These are phyloP conservation scores for Phylloporus arenicola DNA, from an alignment of 768 basidiomycete species.

Conservation along the genomic window DNA sequence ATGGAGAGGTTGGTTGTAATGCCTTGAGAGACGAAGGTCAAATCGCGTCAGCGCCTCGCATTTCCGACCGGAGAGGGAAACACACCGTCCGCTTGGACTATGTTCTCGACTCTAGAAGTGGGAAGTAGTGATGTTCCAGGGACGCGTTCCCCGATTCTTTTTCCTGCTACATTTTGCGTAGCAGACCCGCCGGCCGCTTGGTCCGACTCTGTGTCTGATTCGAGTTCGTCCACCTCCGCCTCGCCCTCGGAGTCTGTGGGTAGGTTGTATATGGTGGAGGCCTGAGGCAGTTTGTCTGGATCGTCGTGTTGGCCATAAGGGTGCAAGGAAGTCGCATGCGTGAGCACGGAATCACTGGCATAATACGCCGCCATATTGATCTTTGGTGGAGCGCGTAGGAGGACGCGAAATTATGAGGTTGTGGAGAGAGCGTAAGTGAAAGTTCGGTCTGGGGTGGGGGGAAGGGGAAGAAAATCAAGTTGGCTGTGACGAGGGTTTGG, in stretches of 20 bases:
- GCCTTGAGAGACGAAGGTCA: slow-evolving; percentile 33
- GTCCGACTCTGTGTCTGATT: slow-evolving; percentile 31
- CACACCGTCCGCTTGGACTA: slow-evolving; percentile 74
- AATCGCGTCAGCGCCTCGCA: slow-evolving; percentile 13
- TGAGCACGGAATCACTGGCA: slow-evolving; percentile 22
- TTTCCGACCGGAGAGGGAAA: slow-evolving; percentile 12
- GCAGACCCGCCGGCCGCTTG: slow-evolving; percentile 22
- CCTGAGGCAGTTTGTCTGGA: slow-evolving; percentile 18
- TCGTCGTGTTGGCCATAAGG: slow-evolving; percentile 27
- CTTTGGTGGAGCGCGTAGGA: slow-evolving; percentile 10
- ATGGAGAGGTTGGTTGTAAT: slow-evolving; percentile 57
- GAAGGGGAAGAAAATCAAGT: slow-evolving; percentile 5
- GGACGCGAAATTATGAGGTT: slow-evolving; percentile 5
- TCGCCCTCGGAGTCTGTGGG: slow-evolving; percentile 32
- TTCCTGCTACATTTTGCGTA: slow-evolving; percentile 25
- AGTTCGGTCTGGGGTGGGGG: neutral
- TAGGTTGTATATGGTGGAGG: slow-evolving; percentile 28
- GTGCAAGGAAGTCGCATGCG: slow-evolving; percentile 30
- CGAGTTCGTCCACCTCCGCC: slow-evolving; percentile 31
- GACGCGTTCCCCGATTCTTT: slow-evolving; percentile 38
- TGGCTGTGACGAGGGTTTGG: slow-evolving; percentile 13
- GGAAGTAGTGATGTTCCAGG: slow-evolving; percentile 69
- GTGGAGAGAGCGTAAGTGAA: slow-evolving; percentile 2
- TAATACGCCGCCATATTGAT: slow-evolving; percentile 31
- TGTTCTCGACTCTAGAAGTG: slow-evolving; percentile 61